Base-by-base conservation (phyloP, 169 alveolate species). In the Eimeria acervulina region DNA sequence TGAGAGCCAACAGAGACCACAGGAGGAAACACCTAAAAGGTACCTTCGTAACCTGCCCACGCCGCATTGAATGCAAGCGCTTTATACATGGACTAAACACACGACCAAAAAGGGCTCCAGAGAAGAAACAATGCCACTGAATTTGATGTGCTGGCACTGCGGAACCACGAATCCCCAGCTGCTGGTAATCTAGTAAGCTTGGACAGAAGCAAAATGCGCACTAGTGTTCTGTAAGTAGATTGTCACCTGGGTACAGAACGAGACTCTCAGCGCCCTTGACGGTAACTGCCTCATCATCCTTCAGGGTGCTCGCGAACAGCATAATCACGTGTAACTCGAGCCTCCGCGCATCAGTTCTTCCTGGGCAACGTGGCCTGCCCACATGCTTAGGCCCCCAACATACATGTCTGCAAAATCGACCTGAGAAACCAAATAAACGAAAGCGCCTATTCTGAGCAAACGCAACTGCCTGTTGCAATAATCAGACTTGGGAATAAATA, bases 351-450 rank as follows among this genome's bases (percentile, higher is more conserved):
- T 28, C 42, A 91, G 61, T 72, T 91, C 95, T 55, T 91, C 95
- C 90, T 91, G 95, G 42, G 95, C 95, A 21, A 91, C 66, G n/a
- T 91, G 81, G 68, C 63, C 90, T 23, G 47, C 68, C 81, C 66
- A 74, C 95, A 91, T 91, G 28, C 90, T 72, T 17, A 91, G 90
- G 0, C 95, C 95, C n/a, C 95, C 95, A 31, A 91, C 83, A 55
- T 52, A 91, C 68, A n/a, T 23, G 83, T 91, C 95, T 26, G 95
- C 95, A 38, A 91, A 91, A 83, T 91, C 95, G 13, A 91, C 95
- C 95, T 91, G 90, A 33, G 83, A 31, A 36, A 72, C 83, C 2
- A 2, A 36, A 15, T 17, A 51, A 47, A 72, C 28, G 12, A 31
- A 70, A 70, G n/a, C 4, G 10, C 4, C 47, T 1, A 3, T 6